Evolutionary conservation across 345 rosid genomes (phyloP), one percentile per base, ranked within the genome.

Genomic region (Excoecaria cochinchinensis): DNA sequence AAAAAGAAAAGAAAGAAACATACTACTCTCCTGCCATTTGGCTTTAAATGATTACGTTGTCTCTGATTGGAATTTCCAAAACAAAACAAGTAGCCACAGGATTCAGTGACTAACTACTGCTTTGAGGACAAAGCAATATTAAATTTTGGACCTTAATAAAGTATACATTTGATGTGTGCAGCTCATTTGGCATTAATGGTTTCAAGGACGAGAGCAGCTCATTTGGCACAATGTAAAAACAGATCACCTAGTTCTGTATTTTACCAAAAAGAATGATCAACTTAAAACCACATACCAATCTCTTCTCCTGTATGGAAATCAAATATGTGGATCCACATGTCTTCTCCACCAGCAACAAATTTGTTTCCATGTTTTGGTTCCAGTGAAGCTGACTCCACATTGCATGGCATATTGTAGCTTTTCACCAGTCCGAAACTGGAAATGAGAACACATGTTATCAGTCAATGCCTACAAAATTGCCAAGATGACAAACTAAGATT

Each of bases 281-380:
- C 58, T 70, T 25, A 69, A 50, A 40, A 51, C 42, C 65, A 75
- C 82, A 73, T 76, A 89, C 90, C 89, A 16, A 91, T 90, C 84
- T 93, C 90, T 11, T 91, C 89, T 67, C 97, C 98, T 22, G 93
- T 87, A 76, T 91, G 90, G 86, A 93, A 89, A 81, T 93, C 92
- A 76, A 87, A 89, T 53, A 87, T 69, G 68, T 81, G 92, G 67
- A 91, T 83, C 98, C 95, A 93, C 97, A 93, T 91, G 77, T 91
- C 93, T 79, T 93, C 98, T 84, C 98, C 95, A 57, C 97, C 97
- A 69, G 93, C 92, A 71, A 91, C 85, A 76, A 93, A 91, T 85
- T 90, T 93, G 67, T 85, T 91, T 14, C 98, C 98, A 77, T 79
- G 69, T 78, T 86, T 91, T 6, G 97, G 94, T 78, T 93, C 98